These are phyloP conservation scores for Pestalotiopsis sp. DNA, from an alignment of 2,329 filamentous ascomycete species.

Conservation along the genomic window DNA sequence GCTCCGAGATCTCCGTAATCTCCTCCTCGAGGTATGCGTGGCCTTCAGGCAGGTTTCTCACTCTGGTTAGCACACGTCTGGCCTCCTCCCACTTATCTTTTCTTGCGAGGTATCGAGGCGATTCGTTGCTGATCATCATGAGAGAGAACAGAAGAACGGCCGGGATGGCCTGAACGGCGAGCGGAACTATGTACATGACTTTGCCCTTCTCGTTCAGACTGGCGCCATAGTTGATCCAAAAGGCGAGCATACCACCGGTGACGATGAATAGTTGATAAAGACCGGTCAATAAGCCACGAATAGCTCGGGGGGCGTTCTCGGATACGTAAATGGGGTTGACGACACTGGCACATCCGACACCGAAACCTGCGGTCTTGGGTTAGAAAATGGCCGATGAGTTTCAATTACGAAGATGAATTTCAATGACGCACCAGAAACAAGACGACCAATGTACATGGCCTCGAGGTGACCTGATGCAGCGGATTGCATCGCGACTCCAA, in stretches of 20 bases:
- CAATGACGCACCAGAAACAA: slow-evolving; percentile 41
- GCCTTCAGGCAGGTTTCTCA: slow-evolving; percentile 55
- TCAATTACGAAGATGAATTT: not conserved
- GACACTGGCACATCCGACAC: slow-evolving; percentile 44
- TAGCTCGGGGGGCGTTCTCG: slow-evolving; percentile 46
- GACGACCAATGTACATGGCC: slow-evolving; percentile 65
- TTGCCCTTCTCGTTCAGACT: slow-evolving; percentile 36
- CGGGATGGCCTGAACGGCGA: slow-evolving; percentile 66
- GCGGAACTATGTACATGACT: slow-evolving; percentile 57
- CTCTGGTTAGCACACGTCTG: slow-evolving; percentile 52
- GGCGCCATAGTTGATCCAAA: slow-evolving; percentile 55
- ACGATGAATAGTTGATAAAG: slow-evolving; percentile 51
- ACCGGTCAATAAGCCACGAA: slow-evolving; percentile 45
- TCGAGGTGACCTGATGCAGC: slow-evolving; percentile 58
- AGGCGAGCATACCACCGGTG: slow-evolving; percentile 44
- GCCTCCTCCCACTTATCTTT: slow-evolving; percentile 68
- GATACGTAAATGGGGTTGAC: slow-evolving; percentile 49
- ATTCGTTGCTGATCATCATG: slow-evolving; percentile 68
- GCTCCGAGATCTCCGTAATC: slow-evolving; percentile 61
- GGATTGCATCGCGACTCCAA: slow-evolving; percentile 65
- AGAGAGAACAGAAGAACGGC: slow-evolving; percentile 59
- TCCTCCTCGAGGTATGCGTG: slow-evolving; percentile 62
- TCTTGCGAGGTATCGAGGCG: slow-evolving; percentile 66
- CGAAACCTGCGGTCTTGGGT: slow-evolving; percentile 31
- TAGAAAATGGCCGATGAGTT: too few relatives aligned